Percentiles rank a stretch among this genome's conserved stretches.
phyloP scores from a whole-genome alignment of 345 rosid genomes.

The Linum usitatissimum region DNA sequence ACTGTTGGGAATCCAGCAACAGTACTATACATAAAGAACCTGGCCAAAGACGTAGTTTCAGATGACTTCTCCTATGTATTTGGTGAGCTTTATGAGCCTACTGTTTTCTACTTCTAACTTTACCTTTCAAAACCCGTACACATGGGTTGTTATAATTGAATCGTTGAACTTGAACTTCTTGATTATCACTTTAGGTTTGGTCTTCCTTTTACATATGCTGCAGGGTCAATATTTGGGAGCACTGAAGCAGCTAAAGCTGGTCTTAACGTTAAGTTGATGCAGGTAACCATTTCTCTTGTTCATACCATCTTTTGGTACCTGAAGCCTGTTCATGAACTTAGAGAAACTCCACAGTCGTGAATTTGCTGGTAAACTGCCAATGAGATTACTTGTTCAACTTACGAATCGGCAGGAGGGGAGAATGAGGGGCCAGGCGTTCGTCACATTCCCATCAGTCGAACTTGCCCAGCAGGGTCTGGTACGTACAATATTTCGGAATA shows the following conservation, averaged over 20 bases:
- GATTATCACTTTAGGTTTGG: neutral
- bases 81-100: slow-evolving; percentile 37
- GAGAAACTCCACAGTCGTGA: neutral
- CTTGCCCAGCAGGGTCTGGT: slow-evolving; percentile 83
- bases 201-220: slow-evolving; percentile 17
- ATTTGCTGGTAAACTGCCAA: too few species aligned
- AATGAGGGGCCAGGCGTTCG: slow-evolving; percentile 96
- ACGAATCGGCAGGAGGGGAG: slow-evolving; percentile 64
- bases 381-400: neutral
- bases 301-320: neutral
- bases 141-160: too few species aligned
- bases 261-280: slow-evolving; percentile 76
- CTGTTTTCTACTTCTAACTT: too few species aligned
- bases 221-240: slow-evolving; percentile 85
- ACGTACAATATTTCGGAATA: slow-evolving; percentile 16
- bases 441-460: slow-evolving; percentile 84
- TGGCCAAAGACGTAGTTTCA: slow-evolving; percentile 64
- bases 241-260: slow-evolving; percentile 51
- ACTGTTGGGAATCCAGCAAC: slow-evolving; percentile 72
- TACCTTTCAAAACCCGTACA: too few species aligned
- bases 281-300: slow-evolving; percentile 31
- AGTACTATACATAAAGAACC: slow-evolving; percentile 77
- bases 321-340: neutral
- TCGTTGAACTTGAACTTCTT: neutral
- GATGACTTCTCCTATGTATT: slow-evolving; percentile 78